Percentiles rank a stretch among this genome's conserved stretches.
phyloP scores from a whole-genome alignment of 768 basidiomycete species.

The Leccinellum rugosiceps region DNA sequence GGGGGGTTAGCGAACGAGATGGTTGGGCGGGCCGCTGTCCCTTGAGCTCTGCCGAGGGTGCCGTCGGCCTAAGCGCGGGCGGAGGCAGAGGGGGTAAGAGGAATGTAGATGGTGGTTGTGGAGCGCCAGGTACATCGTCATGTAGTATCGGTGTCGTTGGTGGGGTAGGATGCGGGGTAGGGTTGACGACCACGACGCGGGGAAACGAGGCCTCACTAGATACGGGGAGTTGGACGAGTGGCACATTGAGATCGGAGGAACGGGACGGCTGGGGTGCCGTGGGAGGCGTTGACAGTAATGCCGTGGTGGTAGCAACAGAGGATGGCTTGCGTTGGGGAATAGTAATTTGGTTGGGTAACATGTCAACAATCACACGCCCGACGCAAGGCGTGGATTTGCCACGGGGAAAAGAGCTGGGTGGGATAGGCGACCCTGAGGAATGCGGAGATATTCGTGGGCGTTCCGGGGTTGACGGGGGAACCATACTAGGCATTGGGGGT shows the following conservation, averaged over 20 bases:
- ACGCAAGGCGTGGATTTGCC: slow-evolving; percentile 29
- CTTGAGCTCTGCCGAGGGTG: not conserved
- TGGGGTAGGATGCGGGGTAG: slow-evolving; percentile 77
- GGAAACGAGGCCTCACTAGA: slow-evolving; percentile 38
- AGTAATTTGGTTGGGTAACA: slow-evolving; percentile 45
- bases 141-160: slow-evolving; percentile 60
- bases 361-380: slow-evolving; percentile 55
- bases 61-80: slow-evolving; percentile 12
- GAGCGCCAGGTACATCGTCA: slow-evolving; percentile 18
- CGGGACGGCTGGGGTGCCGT: slow-evolving; percentile 8
- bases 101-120: slow-evolving; percentile 25
- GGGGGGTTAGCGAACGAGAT: slow-evolving; percentile 9
- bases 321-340: slow-evolving; percentile 18
- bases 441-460: slow-evolving; percentile 26
- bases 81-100: slow-evolving; percentile 32
- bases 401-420: slow-evolving; percentile 10
- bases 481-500: slow-evolving; percentile 13
- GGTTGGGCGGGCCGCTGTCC: slow-evolving; percentile 18
- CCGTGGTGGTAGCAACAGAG: not conserved
- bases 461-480: slow-evolving; percentile 29
- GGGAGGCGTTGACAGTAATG: slow-evolving; percentile 4
- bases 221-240: slow-evolving; percentile 29
- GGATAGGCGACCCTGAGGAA: slow-evolving; percentile 9
- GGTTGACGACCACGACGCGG: slow-evolving; percentile 65
- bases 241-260: slow-evolving; percentile 17